Conservation (phyloP, 2,329 filamentous ascomycete species). For the Colletotrichum plurivorum region DNA sequence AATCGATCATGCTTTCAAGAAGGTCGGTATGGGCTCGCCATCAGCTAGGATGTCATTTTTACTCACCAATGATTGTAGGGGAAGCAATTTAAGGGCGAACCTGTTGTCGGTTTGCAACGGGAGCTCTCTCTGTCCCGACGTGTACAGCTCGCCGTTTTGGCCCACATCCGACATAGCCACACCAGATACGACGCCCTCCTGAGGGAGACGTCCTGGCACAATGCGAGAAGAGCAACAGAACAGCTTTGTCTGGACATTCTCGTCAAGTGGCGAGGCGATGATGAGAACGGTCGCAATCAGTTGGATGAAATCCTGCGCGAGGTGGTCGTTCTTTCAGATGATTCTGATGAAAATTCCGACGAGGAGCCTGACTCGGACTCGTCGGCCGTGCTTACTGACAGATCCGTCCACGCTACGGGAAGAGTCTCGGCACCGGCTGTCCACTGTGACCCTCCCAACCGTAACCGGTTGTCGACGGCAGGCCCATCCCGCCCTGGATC, state of each 20-base stretch:
- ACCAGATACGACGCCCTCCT: conserved; percentile 76
- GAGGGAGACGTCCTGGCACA: conserved; percentile 69
- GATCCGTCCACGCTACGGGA: conserved; percentile 10
- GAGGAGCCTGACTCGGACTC: conserved; percentile 51
- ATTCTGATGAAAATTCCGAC: conserved; percentile 56
- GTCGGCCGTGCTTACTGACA: conserved; percentile 45
- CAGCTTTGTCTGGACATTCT: conserved; percentile 73
- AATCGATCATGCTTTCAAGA: conserved; percentile 73
- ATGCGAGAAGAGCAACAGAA: conserved; percentile 74
- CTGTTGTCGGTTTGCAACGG: conserved; percentile 70
- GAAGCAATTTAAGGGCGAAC: conserved; percentile 64
- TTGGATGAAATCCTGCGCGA: conserved; percentile 77
- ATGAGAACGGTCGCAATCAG: conserved; percentile 77
- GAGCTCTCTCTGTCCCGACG: conserved; percentile 72
- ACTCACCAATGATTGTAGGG: conserved; percentile 55
- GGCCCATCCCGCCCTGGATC: conserved; percentile 30
- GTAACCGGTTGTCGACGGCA: conserved; percentile 28
- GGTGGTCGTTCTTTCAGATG: conserved; percentile 76
- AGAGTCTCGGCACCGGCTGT: conserved; percentile 23
- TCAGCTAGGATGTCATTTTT: not conserved
- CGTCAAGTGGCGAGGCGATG: conserved; percentile 80
- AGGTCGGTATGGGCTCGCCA: conserved; percentile 58
- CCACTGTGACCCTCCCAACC: conserved; percentile 7
- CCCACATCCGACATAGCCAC: conserved; percentile 77
- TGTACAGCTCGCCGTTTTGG: conserved; percentile 75